These are phyloP conservation scores for Neonectria faginata DNA, from an alignment of 2,329 filamentous ascomycete species.

Conservation along the genomic window DNA sequence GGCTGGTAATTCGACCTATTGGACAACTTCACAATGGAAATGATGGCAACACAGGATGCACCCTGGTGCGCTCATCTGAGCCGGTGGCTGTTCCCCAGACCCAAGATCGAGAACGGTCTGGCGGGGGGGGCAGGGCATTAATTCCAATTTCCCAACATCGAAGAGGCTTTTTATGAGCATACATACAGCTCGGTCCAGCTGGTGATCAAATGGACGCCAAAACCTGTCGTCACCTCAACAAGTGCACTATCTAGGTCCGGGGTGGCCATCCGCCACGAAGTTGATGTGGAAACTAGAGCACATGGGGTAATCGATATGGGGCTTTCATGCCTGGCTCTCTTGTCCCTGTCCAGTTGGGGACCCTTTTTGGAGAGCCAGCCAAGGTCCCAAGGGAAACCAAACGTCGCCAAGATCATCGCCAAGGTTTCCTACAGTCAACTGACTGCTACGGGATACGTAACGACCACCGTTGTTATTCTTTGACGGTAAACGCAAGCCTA, in stretches of 20 bases:
- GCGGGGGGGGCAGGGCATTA: slow-evolving; percentile 23
- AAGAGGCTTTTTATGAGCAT: slow-evolving; percentile 12
- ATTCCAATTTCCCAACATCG: slow-evolving; percentile 27
- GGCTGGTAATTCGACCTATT: slow-evolving; percentile 8
- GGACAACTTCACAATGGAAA: slow-evolving; percentile 12
- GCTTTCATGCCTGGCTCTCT: slow-evolving; percentile 8
- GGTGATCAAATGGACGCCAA: slow-evolving; percentile 3
- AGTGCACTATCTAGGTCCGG: slow-evolving; percentile 15
- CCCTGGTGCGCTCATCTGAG: slow-evolving; percentile 19
- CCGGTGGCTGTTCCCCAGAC: slow-evolving; percentile 28
- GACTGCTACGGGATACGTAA: slow-evolving; percentile 4
- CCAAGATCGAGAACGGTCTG: slow-evolving; percentile 26
- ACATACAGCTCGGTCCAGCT: slow-evolving; percentile 4
- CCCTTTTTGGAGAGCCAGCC: slow-evolving; percentile 11
- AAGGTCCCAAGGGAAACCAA: slow-evolving; percentile 13
- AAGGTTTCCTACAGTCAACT: slow-evolving; percentile 14
- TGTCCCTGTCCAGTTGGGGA: slow-evolving; percentile 12
- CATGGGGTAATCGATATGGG: slow-evolving; percentile 22
- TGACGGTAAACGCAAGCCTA: background rate
- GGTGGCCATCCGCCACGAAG: slow-evolving; percentile 17
- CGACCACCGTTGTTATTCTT: background rate
- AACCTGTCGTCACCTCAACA: slow-evolving; percentile 4
- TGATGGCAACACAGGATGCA: slow-evolving; percentile 9
- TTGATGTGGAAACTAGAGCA: slow-evolving; percentile 15
- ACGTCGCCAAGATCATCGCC: slow-evolving; percentile 25